Conservation (phyloP, 2,329 filamentous ascomycete species). For the Stemphylium beticola region DNA sequence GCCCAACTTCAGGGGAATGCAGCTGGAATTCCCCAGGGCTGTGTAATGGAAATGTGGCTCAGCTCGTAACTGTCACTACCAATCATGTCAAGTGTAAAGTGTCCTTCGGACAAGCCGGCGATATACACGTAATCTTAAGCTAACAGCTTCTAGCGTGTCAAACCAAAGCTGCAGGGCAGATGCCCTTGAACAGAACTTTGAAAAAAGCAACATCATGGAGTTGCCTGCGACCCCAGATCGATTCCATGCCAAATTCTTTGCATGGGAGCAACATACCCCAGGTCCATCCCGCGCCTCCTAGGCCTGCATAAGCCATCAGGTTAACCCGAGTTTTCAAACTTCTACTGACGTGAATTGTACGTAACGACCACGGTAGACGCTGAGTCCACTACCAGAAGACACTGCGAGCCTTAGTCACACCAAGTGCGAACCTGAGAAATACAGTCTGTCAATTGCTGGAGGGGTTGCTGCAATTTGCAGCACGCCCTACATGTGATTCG, state of each 20-base stretch:
- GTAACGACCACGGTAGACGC: background rate
- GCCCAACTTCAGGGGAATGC: background rate
- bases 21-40: background rate
- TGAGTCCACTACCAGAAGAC: background rate
- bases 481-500: background rate
- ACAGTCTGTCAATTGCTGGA: background rate
- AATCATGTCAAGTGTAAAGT: background rate
- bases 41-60: background rate
- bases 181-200: background rate
- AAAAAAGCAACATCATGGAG: background rate
- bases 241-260: background rate
- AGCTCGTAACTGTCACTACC: background rate
- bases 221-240: background rate
- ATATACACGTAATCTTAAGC: conserved; percentile 2
- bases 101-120: conserved; percentile 5
- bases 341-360: background rate
- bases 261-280: background rate
- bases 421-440: background rate
- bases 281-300: conserved; percentile 1
- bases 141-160: conserved; percentile 6
- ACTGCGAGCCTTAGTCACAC: background rate
- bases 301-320: background rate
- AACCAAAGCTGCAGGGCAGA: background rate
- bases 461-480: too few relatives aligned
- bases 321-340: background rate